Percentiles rank a stretch among this genome's conserved stretches.
phyloP scores from a whole-genome alignment of 2,329 filamentous ascomycete genomes.

The Stachybotrys echinatus region DNA sequence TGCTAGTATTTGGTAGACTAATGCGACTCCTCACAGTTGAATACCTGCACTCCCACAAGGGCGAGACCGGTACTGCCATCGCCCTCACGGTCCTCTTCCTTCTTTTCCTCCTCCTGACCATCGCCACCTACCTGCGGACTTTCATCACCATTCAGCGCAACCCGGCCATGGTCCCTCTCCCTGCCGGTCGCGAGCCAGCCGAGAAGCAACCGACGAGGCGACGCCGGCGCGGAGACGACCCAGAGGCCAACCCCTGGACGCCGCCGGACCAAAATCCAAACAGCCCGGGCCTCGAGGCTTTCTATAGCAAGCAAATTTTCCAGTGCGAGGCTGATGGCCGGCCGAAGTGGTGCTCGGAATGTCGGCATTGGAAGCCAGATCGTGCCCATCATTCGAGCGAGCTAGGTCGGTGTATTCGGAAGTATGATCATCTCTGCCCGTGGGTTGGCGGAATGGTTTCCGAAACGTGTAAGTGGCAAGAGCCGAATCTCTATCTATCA shows the following conservation, averaged over 20 bases:
- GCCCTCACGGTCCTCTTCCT: constrained; percentile 70
- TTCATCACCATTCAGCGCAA: constrained; percentile 62
- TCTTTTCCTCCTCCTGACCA: constrained; percentile 62
- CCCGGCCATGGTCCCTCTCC: constrained; percentile 67
- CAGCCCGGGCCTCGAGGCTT: constrained; percentile 64
- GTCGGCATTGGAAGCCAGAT: constrained; percentile 83
- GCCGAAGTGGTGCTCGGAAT: constrained; percentile 83
- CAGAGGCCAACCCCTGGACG: constrained; percentile 22
- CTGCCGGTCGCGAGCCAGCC: constrained; percentile 30
- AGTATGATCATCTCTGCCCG: constrained; percentile 95
- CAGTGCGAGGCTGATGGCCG: constrained; percentile 76
- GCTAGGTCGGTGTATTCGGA: constrained; percentile 72
- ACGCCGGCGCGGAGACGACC: constrained; percentile 14
- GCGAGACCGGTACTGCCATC: constrained; percentile 53
- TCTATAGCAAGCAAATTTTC: constrained; percentile 80
- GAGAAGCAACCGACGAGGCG: constrained; percentile 15
- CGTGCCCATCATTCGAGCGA: constrained; percentile 83
- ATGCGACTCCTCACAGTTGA: constrained; percentile 41
- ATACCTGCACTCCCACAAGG: constrained; percentile 55
- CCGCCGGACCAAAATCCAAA: constrained; percentile 47
- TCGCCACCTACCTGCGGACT: constrained; percentile 66
- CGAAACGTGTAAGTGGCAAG: constrained; percentile 57
- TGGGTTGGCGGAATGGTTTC: constrained; percentile 94
- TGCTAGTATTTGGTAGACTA: constrained; percentile 3
- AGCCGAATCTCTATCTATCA: not conserved